Evolutionary conservation across 2,329 filamentous ascomycete genomes (phyloP).

Genomic region (Fusarium duplospermum): DNA sequence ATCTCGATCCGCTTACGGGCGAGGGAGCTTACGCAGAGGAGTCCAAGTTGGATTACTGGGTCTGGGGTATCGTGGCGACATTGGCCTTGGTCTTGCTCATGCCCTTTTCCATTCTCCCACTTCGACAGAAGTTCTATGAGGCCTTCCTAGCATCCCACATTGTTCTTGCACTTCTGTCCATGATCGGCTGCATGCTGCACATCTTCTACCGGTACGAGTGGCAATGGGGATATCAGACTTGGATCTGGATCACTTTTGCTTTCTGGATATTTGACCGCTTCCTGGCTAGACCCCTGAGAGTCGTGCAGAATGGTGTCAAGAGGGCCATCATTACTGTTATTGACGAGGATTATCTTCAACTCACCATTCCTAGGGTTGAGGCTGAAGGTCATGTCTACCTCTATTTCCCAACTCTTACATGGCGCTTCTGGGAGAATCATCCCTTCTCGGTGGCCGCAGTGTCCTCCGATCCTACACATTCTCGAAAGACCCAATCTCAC

Average conservation of each 20-base stretch:
- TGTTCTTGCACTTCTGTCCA: conserved; percentile 51
- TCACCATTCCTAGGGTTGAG: conserved; percentile 41
- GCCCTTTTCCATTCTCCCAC: conserved; percentile 47
- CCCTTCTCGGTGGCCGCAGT: conserved; percentile 43
- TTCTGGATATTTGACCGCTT: conserved; percentile 45
- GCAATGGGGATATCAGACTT: conserved; percentile 57
- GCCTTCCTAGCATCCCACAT: conserved; percentile 58
- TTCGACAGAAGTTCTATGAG: conserved; percentile 54
- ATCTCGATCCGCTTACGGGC: neutral
- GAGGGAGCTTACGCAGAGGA: neutral
- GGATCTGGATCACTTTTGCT: conserved; percentile 41
- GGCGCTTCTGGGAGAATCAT: conserved; percentile 47
- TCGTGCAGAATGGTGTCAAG: conserved; percentile 17
- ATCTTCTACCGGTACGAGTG: conserved; percentile 49
- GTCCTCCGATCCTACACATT: neutral
- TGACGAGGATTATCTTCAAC: conserved; percentile 39
- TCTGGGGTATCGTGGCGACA: conserved; percentile 55
- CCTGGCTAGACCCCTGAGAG: conserved; percentile 19
- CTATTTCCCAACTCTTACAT: conserved; percentile 44
- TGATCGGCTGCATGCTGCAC: conserved; percentile 58
- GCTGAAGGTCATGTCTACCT: conserved; percentile 43
- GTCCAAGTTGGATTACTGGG: neutral
- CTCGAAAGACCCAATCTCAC: neutral
- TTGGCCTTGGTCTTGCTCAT: conserved; percentile 45
- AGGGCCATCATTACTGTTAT: neutral